Evolutionary conservation across 495 filamentous ascomycete genomes (phyloP).

Genomic region (Talaromyces thailandensis): DNA sequence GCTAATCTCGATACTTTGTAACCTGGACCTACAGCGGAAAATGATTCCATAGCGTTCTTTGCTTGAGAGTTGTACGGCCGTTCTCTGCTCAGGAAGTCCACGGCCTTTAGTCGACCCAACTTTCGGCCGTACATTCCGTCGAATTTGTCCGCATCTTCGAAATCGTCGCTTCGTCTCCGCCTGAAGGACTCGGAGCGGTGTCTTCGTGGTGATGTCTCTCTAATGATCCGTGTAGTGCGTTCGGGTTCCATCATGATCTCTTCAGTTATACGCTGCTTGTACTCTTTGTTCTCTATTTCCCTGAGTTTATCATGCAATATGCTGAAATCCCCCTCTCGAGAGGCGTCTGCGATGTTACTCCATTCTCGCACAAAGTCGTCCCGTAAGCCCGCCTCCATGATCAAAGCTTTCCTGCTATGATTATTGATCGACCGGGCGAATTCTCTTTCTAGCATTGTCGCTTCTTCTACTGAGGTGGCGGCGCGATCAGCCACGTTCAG

Average conservation of each 20-base stretch:
- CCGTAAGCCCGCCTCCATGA: neutral
- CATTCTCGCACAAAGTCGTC: neutral
- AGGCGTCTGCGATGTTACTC: neutral
- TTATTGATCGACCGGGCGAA: neutral
- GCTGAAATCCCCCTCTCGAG: neutral
- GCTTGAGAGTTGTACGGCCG: neutral
- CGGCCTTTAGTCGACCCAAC: neutral
- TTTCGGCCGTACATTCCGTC: neutral
- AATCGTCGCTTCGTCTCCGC: neutral
- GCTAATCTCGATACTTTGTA: constrained; percentile 4
- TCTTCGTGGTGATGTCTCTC: neutral
- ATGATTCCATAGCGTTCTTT: neutral
- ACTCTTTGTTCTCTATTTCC: neutral
- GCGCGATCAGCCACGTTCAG: neutral
- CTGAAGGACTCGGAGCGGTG: neutral
- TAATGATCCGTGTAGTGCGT: neutral
- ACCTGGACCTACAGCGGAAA: neutral
- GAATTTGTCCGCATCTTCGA: neutral
- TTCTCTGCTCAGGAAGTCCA: neutral
- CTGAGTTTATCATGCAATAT: constrained; percentile 1
- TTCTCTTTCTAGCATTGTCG: neutral
- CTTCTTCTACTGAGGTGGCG: neutral
- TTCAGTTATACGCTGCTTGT: neutral
- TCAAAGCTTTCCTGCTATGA: neutral
- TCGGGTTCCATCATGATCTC: neutral